Percentiles rank a stretch among this genome's conserved stretches.
Evolutionary conservation across 495 filamentous ascomycete species (phyloP).

Genomic region (Stereocaulon alpinum): DNA sequence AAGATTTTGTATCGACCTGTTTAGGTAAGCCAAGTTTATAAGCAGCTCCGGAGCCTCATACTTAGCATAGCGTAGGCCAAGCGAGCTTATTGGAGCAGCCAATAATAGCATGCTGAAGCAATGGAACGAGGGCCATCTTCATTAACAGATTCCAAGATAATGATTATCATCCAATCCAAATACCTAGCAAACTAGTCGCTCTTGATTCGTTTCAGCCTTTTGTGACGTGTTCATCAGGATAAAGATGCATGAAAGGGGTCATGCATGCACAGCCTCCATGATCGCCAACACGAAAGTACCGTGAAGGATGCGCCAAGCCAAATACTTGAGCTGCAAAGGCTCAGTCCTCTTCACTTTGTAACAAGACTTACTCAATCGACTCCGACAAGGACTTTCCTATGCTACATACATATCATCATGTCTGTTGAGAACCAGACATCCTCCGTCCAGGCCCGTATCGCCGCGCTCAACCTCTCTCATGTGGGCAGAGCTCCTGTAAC

Average conservation of each 20-base stretch:
- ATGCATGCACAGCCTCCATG: conserved; percentile 10
- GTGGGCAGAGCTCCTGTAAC: conserved; percentile 34
- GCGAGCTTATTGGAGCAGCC: conserved; percentile 5
- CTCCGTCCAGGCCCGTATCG: conserved; percentile 51
- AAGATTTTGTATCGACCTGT: not conserved
- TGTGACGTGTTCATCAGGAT: not conserved
- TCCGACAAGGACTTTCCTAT: not conserved
- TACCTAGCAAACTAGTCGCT: not conserved
- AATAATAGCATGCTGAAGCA: not conserved
- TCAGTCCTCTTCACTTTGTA: not conserved
- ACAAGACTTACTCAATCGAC: not conserved
- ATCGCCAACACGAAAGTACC: not conserved
- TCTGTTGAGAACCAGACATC: conserved; percentile 33
- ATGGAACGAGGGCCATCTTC: not conserved
- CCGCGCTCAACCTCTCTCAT: conserved; percentile 47
- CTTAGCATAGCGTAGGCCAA: conserved; percentile 2
- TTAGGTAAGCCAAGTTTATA: not conserved
- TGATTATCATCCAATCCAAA: not conserved
- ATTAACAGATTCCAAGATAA: not conserved
- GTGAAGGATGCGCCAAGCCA: conserved; percentile 2
- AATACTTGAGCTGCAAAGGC: not conserved
- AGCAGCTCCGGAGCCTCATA: not conserved
- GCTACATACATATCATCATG: conserved; percentile 20
- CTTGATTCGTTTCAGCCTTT: not conserved
- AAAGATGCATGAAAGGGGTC: not conserved